A percentile compares a stretch with the other conserved stretches of the same genome.
phyloP scores from a whole-genome alignment of 345 rosid species.

The Gynandropsis gynandra region DNA sequence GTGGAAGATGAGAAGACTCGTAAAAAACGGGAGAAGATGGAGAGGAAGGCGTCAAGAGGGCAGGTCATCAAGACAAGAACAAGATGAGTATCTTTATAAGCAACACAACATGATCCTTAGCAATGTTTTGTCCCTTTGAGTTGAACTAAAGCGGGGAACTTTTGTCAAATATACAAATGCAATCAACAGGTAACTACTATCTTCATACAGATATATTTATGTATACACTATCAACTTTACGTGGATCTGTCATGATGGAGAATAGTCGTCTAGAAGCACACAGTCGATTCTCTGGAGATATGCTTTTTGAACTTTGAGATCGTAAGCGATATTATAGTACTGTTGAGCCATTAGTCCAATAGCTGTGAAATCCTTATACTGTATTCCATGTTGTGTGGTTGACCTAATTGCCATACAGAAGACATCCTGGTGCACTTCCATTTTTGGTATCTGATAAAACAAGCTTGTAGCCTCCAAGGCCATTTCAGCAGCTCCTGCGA shows the following conservation, averaged over 20 bases:
- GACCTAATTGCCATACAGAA: conserved; percentile 45
- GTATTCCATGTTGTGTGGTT: conserved; percentile 19
- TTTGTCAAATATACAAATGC: conserved; percentile 11
- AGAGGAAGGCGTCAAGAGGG: conserved; percentile 64
- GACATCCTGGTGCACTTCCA: conserved; percentile 16
- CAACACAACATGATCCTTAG: conserved; percentile 12
- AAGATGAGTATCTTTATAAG: conserved; percentile 33
- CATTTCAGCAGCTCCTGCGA: conserved; percentile 46
- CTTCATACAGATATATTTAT: conserved; percentile 16
- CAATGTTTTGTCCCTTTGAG: too few species aligned
- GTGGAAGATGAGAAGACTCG: conserved; percentile 77
- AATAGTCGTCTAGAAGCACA: conserved; percentile 23
- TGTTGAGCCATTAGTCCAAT: conserved; percentile 31
- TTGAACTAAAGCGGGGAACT: conserved; percentile 1
- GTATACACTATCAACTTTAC: conserved; percentile 9
- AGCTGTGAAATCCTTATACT: conserved; percentile 26
- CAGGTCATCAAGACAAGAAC: conserved; percentile 59
- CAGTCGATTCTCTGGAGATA: conserved; percentile 28
- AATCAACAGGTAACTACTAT: conserved; percentile 4
- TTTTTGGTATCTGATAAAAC: conserved; percentile 31
- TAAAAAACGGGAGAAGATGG: conserved; percentile 87
- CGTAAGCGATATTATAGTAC: conserved; percentile 23
- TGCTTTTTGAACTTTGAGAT: conserved; percentile 15
- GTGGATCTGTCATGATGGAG: conserved; percentile 17
- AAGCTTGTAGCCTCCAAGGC: conserved; percentile 39